These are phyloP conservation scores for Chlorella vulgaris DNA, from an alignment of 139 green algal genomes.

Conservation along the genomic window DNA sequence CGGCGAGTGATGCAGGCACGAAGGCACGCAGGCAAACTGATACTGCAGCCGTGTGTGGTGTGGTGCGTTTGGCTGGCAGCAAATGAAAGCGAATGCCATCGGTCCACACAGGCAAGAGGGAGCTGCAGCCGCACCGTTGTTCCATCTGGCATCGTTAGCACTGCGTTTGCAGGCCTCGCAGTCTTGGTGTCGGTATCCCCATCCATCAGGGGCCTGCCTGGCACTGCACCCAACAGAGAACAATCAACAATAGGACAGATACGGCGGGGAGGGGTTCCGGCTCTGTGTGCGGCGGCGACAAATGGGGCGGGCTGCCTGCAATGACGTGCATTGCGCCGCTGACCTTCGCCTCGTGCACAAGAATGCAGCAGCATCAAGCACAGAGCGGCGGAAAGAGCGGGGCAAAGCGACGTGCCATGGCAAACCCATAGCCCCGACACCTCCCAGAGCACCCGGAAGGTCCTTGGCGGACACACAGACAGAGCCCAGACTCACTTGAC, in stretches of 20 bases:
- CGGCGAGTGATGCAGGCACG: too few relatives aligned
- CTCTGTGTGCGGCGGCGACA: too few relatives aligned
- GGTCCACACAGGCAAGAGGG: too few relatives aligned
- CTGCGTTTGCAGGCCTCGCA: conserved; percentile 11
- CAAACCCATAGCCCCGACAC: not conserved
- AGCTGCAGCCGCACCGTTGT: not conserved
- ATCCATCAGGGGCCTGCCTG: not conserved
- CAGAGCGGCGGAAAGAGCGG: not conserved
- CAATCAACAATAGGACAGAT: too few relatives aligned
- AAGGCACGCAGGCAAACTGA: not conserved
- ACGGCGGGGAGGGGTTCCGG: too few relatives aligned
- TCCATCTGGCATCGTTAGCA: conserved; percentile 47
- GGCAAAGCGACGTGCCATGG: not conserved
- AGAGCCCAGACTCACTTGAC: too few relatives aligned
- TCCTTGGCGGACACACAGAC: not conserved
- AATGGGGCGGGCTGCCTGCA: too few relatives aligned
- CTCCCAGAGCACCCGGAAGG: not conserved
- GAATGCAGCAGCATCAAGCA: not conserved
- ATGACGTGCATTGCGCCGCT: too few relatives aligned
- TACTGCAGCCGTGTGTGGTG: too few relatives aligned
- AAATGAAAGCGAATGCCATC: not conserved
- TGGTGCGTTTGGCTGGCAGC: not conserved
- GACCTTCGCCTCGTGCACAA: too few relatives aligned
- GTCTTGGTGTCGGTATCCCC: not conserved
- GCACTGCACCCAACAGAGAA: not conserved